Percentiles rank a stretch among this genome's conserved stretches.
Evolutionary conservation across 2,329 filamentous ascomycete species (phyloP).

Genomic region (Fusarium humuli): DNA sequence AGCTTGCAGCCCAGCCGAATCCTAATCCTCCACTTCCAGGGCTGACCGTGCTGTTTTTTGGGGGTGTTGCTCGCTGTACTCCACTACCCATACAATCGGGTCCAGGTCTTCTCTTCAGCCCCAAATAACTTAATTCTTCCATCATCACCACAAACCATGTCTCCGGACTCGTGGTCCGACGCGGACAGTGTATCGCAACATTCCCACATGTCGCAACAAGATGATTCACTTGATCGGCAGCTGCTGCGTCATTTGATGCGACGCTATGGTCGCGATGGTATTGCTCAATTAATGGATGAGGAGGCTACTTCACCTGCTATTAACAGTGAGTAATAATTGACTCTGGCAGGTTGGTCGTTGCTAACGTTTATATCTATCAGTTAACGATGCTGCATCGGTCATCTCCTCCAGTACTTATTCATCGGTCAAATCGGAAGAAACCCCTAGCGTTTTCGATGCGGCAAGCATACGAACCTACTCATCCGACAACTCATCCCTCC

Average conservation of each 20-base stretch:
- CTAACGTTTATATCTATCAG: slow-evolving; percentile 32
- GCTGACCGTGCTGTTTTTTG: slow-evolving; percentile 32
- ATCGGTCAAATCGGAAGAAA: slow-evolving; percentile 52
- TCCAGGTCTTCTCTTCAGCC: slow-evolving; percentile 25
- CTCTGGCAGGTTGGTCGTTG: neutral
- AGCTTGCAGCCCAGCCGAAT: slow-evolving; percentile 5
- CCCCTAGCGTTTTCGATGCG: slow-evolving; percentile 53
- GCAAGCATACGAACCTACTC: slow-evolving; percentile 54
- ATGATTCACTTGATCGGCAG: slow-evolving; percentile 50
- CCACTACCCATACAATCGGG: slow-evolving; percentile 34
- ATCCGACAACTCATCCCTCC: slow-evolving; percentile 55
- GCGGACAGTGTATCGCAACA: slow-evolving; percentile 48
- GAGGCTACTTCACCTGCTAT: slow-evolving; percentile 45
- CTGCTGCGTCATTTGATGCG: slow-evolving; percentile 52
- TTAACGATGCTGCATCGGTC: slow-evolving; percentile 51
- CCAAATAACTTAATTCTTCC: slow-evolving; percentile 18
- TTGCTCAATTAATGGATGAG: slow-evolving; percentile 51
- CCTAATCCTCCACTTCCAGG: slow-evolving; percentile 31
- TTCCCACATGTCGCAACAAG: slow-evolving; percentile 44
- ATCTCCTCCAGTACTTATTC: slow-evolving; percentile 52
- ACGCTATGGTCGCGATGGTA: slow-evolving; percentile 50
- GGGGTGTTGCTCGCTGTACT: slow-evolving; percentile 35
- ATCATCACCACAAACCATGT: slow-evolving; percentile 42
- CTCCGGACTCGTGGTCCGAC: slow-evolving; percentile 50
- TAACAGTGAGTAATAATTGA: slow-evolving; percentile 46